Evolutionary conservation across 306 rosid genomes (phyloP).

Genomic region (Citrullus mucosospermus): DNA sequence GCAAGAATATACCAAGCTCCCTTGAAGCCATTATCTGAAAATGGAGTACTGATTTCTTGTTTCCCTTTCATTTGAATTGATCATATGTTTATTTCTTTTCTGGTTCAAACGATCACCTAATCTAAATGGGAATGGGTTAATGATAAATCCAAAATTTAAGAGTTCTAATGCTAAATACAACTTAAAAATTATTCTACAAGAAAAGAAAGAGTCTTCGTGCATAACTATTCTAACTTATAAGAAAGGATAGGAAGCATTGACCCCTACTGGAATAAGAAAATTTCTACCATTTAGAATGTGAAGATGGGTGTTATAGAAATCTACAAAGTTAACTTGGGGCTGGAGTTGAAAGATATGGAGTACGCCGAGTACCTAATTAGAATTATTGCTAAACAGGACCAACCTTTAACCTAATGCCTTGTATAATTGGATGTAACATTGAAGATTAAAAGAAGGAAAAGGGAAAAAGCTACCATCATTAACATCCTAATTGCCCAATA

Average conservation of each 20-base stretch:
- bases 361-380: not conserved
- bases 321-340: not conserved
- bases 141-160: not conserved
- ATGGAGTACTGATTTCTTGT: constrained; percentile 54
- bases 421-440: not conserved
- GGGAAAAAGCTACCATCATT: not conserved
- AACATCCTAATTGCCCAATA: not conserved
- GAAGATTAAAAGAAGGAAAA: not conserved
- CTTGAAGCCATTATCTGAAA: constrained; percentile 59
- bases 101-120: not conserved
- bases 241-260: not conserved
- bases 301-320: not conserved
- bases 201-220: not conserved
- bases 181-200: not conserved
- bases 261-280: not conserved
- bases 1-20: constrained; percentile 97
- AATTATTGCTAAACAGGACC: not conserved
- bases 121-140: not conserved
- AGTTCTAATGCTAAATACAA: not conserved
- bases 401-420: not conserved
- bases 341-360: not conserved
- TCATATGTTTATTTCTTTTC: not conserved
- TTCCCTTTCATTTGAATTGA: not conserved
- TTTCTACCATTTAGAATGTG: not conserved
- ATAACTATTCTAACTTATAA: not conserved